A percentile compares a stretch with the other conserved stretches of the same genome.
phyloP scores from a whole-genome alignment of 805 yeast species.

The Lipomyces mesembrius region DNA sequence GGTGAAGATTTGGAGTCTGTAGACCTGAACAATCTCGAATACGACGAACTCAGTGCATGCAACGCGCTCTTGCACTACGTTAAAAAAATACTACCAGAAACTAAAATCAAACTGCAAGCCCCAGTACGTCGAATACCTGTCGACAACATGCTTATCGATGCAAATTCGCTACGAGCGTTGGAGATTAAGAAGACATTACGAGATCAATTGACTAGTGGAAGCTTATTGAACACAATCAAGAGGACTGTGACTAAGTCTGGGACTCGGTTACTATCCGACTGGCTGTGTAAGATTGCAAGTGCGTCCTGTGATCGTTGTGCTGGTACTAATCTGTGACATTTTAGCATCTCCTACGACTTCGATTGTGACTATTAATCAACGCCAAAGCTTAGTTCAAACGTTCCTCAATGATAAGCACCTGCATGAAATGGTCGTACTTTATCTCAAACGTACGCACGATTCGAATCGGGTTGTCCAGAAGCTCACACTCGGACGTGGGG shows the following conservation, averaged over 20 bases:
- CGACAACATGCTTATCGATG: conserved; percentile 73
- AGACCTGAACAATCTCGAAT: conserved; percentile 47
- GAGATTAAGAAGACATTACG: conserved; percentile 40
- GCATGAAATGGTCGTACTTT: conserved; percentile 62
- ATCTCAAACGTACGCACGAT: conserved; percentile 61
- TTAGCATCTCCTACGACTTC: conserved; percentile 71
- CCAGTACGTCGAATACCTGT: conserved; percentile 64
- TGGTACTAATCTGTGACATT: background rate
- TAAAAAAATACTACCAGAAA: conserved; percentile 71
- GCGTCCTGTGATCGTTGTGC: background rate
- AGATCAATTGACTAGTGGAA: conserved; percentile 38
- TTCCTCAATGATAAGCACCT: conserved; percentile 51
- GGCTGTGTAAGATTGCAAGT: conserved; percentile 55
- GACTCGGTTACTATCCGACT: conserved; percentile 71
- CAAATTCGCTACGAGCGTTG: conserved; percentile 70
- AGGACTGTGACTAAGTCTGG: conserved; percentile 84
- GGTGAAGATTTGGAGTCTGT: conserved; percentile 39
- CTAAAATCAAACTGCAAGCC: conserved; percentile 62
- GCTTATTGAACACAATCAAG: conserved; percentile 65
- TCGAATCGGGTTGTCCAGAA: conserved; percentile 46
- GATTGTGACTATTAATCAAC: conserved; percentile 54
- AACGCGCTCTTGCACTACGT: conserved; percentile 69
- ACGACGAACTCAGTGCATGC: conserved; percentile 63
- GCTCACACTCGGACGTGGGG: conserved; percentile 50
- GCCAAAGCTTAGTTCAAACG: conserved; percentile 59